A percentile compares a stretch with the other conserved stretches of the same genome.
Conservation (phyloP, 2,329 filamentous ascomycete species). For the Stachybotrys elegans region DNA sequence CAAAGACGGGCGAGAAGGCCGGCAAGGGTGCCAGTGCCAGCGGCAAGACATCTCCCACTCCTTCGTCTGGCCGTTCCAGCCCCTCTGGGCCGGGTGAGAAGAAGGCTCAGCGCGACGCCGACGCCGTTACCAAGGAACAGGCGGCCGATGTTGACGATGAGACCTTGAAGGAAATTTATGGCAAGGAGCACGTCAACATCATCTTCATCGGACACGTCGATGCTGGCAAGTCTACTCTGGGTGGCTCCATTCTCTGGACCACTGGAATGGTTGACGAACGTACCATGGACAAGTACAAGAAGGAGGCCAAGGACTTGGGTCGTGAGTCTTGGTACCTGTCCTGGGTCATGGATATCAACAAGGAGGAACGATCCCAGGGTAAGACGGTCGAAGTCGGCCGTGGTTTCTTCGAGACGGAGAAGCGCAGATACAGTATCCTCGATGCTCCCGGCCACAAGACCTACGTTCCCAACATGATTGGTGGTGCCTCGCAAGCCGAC, state of each 20-base stretch:
- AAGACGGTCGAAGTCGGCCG: constrained; percentile 97
- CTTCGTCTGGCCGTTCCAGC: constrained; percentile 79
- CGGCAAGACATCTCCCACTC: constrained; percentile 74
- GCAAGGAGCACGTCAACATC: constrained; percentile 89
- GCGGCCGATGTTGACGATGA: constrained; percentile 64
- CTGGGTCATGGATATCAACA: constrained; percentile 95
- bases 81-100: constrained; percentile 56
- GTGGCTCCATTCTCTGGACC: constrained; percentile 85
- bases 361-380: constrained; percentile 91
- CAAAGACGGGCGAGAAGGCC: constrained; percentile 73
- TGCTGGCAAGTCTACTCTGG: constrained; percentile 94
- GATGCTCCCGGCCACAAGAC: constrained; percentile 98
- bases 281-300: constrained; percentile 97
- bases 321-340: constrained; percentile 99
- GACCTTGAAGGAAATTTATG: constrained; percentile 90
- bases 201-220: constrained; percentile 99
- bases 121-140: constrained; percentile 80
- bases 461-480: constrained; percentile 97
- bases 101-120: constrained; percentile 59
- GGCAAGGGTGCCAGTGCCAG: constrained; percentile 34
- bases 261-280: constrained; percentile 99
- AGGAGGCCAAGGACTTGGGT: constrained; percentile 90
- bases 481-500: constrained; percentile 87
- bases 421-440: constrained; percentile 91
- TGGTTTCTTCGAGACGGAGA: constrained; percentile 95